phyloP scores from a whole-genome alignment of 768 basidiomycete genomes.

The Suillus tomentosus region DNA sequence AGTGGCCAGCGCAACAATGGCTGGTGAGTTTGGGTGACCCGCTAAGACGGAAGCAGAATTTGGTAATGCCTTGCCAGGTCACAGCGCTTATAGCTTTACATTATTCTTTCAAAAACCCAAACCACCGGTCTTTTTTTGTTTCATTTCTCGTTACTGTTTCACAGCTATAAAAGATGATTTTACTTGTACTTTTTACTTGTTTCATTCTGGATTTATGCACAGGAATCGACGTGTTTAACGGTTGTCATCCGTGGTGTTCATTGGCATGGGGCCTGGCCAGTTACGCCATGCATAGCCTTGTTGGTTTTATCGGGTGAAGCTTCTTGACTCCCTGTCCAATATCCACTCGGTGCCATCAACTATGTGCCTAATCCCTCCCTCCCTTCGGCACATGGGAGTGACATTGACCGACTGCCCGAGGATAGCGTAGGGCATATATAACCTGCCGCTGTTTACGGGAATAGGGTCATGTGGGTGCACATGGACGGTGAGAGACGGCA shows the following conservation, averaged over 20 bases:
- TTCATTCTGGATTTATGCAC: background rate
- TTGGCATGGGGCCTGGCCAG: conserved; percentile 2
- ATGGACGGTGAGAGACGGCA: conserved; percentile 9
- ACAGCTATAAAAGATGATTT: background rate
- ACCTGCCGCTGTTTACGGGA: conserved; percentile 11
- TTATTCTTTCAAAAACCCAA: background rate
- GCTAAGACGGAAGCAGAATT: conserved; percentile 36
- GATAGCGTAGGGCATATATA: background rate
- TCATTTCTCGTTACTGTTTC: background rate
- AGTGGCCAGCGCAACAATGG: conserved; percentile 46
- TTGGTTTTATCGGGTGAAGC: conserved; percentile 12
- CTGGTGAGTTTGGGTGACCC: conserved; percentile 35
- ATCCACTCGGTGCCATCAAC: background rate
- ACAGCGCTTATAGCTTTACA: conserved; percentile 34
- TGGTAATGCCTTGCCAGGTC: conserved; percentile 39
- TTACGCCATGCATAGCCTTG: conserved; percentile 11
- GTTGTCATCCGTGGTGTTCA: background rate
- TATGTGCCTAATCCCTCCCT: background rate
- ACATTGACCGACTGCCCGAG: background rate
- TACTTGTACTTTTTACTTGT: background rate
- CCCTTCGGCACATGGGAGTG: background rate
- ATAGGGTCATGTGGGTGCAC: conserved; percentile 2
- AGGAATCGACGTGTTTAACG: background rate
- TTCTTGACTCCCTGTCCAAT: background rate
- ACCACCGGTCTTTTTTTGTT: conserved; percentile 5